Conservation (phyloP, 129 eudicot species). For the Tanacetum coccineum region DNA sequence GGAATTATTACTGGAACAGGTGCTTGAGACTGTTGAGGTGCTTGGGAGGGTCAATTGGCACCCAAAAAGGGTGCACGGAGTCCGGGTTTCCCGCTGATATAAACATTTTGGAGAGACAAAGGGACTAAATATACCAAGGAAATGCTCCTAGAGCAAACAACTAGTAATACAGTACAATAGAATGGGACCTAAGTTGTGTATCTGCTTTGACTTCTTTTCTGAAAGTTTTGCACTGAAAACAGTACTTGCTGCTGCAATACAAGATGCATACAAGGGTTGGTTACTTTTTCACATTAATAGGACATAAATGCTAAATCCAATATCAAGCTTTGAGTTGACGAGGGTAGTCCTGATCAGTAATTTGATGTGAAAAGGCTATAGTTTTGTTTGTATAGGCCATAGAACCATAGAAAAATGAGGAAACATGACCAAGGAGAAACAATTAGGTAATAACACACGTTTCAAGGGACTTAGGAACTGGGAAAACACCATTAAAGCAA, state of each 20-base stretch:
- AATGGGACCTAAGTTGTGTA: neutral
- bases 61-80: too few species aligned
- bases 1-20: too few species aligned
- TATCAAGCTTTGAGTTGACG: constrained; percentile 1
- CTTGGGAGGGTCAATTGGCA: too few species aligned
- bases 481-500: constrained; percentile 13
- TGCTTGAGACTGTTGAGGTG: too few species aligned
- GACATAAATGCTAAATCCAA: constrained; percentile 2
- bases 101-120: too few species aligned
- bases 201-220: neutral
- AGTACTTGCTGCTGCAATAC: neutral
- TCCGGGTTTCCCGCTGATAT: too few species aligned
- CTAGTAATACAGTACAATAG: too few species aligned
- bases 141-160: too few species aligned
- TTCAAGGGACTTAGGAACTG: neutral
- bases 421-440: neutral
- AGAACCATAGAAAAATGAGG: neutral
- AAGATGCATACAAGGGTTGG: neutral
- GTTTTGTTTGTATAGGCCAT: neutral
- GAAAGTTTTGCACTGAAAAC: neutral
- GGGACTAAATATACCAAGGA: too few species aligned
- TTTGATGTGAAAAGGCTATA: neutral
- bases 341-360: constrained; percentile 1
- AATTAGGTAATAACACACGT: neutral
- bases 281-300: neutral